phyloP scores from a whole-genome alignment of 1,139 yeast species.

The Yamadazyma conglobata region DNA sequence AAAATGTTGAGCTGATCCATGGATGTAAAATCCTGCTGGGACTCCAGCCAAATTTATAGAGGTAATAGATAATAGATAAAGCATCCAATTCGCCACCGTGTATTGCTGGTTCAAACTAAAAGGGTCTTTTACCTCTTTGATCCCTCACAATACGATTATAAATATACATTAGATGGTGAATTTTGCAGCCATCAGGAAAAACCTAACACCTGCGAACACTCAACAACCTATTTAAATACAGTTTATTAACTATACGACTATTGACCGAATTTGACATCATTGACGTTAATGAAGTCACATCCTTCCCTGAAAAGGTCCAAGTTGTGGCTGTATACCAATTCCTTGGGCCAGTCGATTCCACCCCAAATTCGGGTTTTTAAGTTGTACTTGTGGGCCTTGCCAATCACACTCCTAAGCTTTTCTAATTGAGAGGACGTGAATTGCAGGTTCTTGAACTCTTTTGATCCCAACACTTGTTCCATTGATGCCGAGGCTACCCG shows the following conservation, averaged over 20 bases:
- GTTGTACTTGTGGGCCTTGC: constrained; percentile 33
- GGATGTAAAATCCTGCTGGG: too few species aligned
- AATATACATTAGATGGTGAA: too few species aligned
- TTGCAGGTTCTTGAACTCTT: constrained; percentile 14
- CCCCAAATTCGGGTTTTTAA: constrained; percentile 46
- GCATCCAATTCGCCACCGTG: too few species aligned
- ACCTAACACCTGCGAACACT: too few species aligned
- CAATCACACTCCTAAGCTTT: constrained; percentile 20
- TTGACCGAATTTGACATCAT: constrained; percentile 24
- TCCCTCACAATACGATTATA: too few species aligned
- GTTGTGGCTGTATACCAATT: constrained; percentile 28
- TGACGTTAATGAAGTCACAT: constrained; percentile 40
- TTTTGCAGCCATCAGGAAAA: too few species aligned
- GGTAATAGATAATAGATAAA: too few species aligned
- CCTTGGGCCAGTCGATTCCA: constrained; percentile 37
- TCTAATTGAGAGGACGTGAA: constrained; percentile 22
- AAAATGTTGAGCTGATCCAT: too few species aligned
- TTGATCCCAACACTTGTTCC: constrained; percentile 25
- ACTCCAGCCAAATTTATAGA: too few species aligned
- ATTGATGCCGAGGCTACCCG: constrained; percentile 37
- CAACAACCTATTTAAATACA: neutral
- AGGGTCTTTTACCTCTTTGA: too few species aligned
- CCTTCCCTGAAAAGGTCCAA: constrained; percentile 25
- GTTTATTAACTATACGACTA: neutral
- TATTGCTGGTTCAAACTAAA: too few species aligned